Conservation (phyloP, 352 stramenopile species). For the Pythium guiyangense region DNA sequence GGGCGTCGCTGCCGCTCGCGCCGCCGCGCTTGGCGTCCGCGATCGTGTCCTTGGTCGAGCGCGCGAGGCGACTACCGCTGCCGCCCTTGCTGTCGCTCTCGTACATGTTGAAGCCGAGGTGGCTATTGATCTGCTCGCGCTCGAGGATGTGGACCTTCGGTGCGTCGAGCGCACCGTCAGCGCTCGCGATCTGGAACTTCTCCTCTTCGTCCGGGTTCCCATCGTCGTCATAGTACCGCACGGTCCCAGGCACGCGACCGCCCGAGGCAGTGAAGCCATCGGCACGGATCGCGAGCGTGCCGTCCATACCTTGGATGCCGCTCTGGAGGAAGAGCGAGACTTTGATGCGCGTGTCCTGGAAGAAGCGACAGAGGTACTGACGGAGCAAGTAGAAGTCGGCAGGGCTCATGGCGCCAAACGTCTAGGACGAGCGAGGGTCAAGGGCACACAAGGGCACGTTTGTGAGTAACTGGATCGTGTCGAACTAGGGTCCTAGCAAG, state of each 20-base stretch:
- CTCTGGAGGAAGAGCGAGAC: slow-evolving; percentile 90
- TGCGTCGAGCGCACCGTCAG: slow-evolving; percentile 41
- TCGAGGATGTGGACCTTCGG: slow-evolving; percentile 53
- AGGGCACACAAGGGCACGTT: too few relatives aligned
- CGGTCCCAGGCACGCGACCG: slow-evolving; percentile 56
- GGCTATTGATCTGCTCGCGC: slow-evolving; percentile 46
- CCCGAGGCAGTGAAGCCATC: slow-evolving; percentile 70
- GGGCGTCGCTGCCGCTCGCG: slow-evolving; percentile 20
- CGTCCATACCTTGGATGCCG: slow-evolving; percentile 80
- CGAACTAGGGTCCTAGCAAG: background rate
- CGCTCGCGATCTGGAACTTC: slow-evolving; percentile 53
- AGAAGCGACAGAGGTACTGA: slow-evolving; percentile 86
- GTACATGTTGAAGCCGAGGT: slow-evolving; percentile 84
- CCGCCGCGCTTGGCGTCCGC: slow-evolving; percentile 50
- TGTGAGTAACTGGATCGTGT: background rate
- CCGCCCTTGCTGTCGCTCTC: slow-evolving; percentile 59
- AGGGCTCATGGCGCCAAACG: slow-evolving; percentile 56
- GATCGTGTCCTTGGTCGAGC: slow-evolving; percentile 51
- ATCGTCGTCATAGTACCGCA: slow-evolving; percentile 67
- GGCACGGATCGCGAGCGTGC: slow-evolving; percentile 71
- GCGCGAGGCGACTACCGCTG: slow-evolving; percentile 19
- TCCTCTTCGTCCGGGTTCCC: slow-evolving; percentile 61
- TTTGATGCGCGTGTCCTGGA: slow-evolving; percentile 89
- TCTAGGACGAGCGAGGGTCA: slow-evolving; percentile 8
- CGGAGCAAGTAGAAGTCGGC: slow-evolving; percentile 82